A percentile compares a stretch with the other conserved stretches of the same genome.
Evolutionary conservation across 202 grass and related monocot genomes (phyloP).

Genomic region (Setaria italica): DNA sequence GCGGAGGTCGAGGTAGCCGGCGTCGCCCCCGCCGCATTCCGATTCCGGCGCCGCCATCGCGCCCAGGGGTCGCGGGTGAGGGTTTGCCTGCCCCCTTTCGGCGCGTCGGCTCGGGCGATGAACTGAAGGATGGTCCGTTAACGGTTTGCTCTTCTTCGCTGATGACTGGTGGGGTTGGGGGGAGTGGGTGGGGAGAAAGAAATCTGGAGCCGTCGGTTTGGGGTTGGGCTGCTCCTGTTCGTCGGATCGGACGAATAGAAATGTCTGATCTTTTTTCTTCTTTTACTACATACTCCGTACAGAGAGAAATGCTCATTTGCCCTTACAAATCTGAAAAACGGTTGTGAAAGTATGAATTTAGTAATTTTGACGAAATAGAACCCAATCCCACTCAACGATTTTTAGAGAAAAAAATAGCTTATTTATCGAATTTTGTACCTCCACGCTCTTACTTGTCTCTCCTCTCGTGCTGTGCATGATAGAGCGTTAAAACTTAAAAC

Average conservation of each 20-base stretch:
- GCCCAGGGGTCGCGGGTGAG: conserved; percentile 47
- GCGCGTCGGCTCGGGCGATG: conserved; percentile 22
- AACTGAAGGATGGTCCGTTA: conserved; percentile 12
- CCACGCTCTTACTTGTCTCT: too few relatives aligned
- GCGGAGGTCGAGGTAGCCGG: conserved; percentile 57
- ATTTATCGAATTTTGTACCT: too few relatives aligned
- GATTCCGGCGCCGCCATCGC: conserved; percentile 64
- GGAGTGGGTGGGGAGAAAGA: background rate
- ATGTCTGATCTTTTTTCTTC: background rate
- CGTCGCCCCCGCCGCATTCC: conserved; percentile 60
- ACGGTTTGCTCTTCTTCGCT: conserved; percentile 24
- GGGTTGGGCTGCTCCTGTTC: background rate
- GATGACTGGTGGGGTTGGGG: background rate
- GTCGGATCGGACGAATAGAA: background rate
- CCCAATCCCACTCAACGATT: too few relatives aligned
- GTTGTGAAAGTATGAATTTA: background rate
- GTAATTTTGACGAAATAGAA: background rate
- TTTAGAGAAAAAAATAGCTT: too few relatives aligned
- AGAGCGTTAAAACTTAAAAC: too few relatives aligned
- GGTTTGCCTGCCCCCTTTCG: conserved; percentile 30
- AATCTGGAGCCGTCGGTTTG: background rate
- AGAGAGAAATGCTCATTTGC: background rate
- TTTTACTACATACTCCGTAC: too few relatives aligned
- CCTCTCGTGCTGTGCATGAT: too few relatives aligned
- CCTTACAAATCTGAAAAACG: too few relatives aligned